Base-by-base conservation (phyloP, 768 basidiomycete genomes). In the Plicaturopsis crispa region DNA sequence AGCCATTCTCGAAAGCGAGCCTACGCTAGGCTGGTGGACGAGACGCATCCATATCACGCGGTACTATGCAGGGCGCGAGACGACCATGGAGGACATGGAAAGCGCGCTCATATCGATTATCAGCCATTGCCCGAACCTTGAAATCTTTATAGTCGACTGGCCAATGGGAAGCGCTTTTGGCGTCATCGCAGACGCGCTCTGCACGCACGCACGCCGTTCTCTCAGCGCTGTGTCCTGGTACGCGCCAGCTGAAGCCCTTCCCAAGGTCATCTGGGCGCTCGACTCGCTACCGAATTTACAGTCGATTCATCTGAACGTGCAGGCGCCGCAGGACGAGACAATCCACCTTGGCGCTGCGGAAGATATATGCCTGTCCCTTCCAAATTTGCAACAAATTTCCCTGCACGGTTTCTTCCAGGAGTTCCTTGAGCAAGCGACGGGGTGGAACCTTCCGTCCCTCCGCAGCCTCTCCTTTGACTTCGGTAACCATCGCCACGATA, bases 241-340 rank as follows among this genome's bases (percentile, higher is more conserved):
- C 39, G 60, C 84, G 6, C 73, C 78, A 0, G 64, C 65, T 0
- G 65, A 71, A 14, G 64, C 71, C 0, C 56, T 83, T 2, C 63
- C 78, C 10, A 82, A 80, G 49, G 69, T 84, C 4, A 84, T 86
- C 31, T 82, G 80, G 79, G 76, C 81, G 4, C 62, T 88, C 2
- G 72, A 76, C 38, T 68, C 73, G 1, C 68, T 88, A 4, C 75
- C 75, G 1, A 57, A 58, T 36, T 61, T 88, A 28, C 60, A 73
- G 6, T 70, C 74, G 2, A 67, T 71, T 3, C 73, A 75, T 46
- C 65, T 88, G 41, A 66, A 75, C 20, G 71, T 84, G 42, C 53
- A 52, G 7, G 51, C 48, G 10, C 35, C 38, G 10, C 28, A 41
- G 1, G 66, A 65, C 3, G 75, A 77, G 20, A 56, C 57, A 11